Base-by-base conservation (phyloP, 140 eudicot genomes). In the Cichorium intybus region DNA sequence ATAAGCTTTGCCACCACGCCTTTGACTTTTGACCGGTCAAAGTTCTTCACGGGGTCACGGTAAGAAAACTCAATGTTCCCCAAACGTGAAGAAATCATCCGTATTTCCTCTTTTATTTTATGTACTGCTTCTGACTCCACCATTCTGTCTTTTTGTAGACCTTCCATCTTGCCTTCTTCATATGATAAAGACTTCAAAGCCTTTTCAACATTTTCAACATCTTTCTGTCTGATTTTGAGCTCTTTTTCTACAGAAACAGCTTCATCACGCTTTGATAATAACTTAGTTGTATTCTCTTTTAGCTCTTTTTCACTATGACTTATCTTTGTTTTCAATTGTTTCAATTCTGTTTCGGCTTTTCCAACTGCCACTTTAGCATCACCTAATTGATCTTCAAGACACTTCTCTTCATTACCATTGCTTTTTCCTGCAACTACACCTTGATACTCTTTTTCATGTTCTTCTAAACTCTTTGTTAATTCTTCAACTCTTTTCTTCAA, bases 291-390 rank as follows among this genome's bases (percentile, higher is more conserved):
- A 56, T 89, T 94, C 79, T 82, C 99, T 79, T 89, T 82, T 49
- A 86, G 74, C 71, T 89, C 97, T 59, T 84, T 94, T 76, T 89
- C 96, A 70, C 82, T 65, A 68, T 89, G 96, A 64, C 56, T 78
- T 68, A 89, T 79, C 73, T 84, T 79, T 56, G 95, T 89, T 77
- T 86, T 81, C 79, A 94, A 75, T 64, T 94, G 97, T 54, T 94
- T 85, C 60, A 94, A 48, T 73, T 94, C 97, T 20, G 94, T 89
- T 80, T 89, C 99, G 62, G 91, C 81, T 63, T 63, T 84, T 60
- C 99, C 99, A 75, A 86, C 99, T 6, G 95, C 97, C 47, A 80
- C 86, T 82, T 89, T 94, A 51, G 99, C 99, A 76, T 94, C 99
- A 60, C 79, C 90, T 51, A 94, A 75, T 62, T 84, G 97, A 71